Base-by-base conservation (phyloP, 2,329 filamentous ascomycete species). In the Aspergillus fischeri region DNA sequence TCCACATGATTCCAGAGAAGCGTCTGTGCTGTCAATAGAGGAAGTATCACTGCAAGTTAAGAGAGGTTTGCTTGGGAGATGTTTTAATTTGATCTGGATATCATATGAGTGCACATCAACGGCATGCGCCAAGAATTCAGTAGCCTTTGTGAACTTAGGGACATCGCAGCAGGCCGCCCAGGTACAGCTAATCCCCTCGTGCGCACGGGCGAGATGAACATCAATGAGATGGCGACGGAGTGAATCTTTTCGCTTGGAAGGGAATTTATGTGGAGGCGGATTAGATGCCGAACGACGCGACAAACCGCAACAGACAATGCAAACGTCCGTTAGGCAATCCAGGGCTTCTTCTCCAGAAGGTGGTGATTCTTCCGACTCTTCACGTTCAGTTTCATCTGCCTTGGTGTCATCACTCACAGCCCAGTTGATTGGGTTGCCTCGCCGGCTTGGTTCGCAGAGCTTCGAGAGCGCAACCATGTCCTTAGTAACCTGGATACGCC, bases 401-500 rank as follows among this genome's bases (percentile, higher is more conserved):
- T 24, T 24, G 3, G 24, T 3, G 29, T 60, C 47, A 48, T 66
- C 54, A 1, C 24, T 24, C 24, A 57, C 11, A 53, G 67, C 49
- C 65, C 56, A 70, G 58, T 68, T 58, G 32, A 66, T 45, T 49
- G 56, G 56, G 27, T 70, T 68, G 51, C 64, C 67, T 57, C 61
- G 62, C 24, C 60, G 56, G 24, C 49, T 71, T 32, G 61, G 65
- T 25, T 70, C 60, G 59, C 52, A 67, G 44, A 70, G 63, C n/a
- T 42, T 32, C 42, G 57, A 53, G 25, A 70, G 61, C 6, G 60
- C 56, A 66, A 68, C 62, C 52, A 70, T 68, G 44, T 68, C 64
- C 56, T 68, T 65, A 10, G 67, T 71, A 61, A 65, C 58, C 59
- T 70, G 53, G 54, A 68, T 70, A 38, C 57, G 56, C 42, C 64